Evolutionary conservation across 2,329 filamentous ascomycete species (phyloP).

Genomic region (Calonectria honghensis): DNA sequence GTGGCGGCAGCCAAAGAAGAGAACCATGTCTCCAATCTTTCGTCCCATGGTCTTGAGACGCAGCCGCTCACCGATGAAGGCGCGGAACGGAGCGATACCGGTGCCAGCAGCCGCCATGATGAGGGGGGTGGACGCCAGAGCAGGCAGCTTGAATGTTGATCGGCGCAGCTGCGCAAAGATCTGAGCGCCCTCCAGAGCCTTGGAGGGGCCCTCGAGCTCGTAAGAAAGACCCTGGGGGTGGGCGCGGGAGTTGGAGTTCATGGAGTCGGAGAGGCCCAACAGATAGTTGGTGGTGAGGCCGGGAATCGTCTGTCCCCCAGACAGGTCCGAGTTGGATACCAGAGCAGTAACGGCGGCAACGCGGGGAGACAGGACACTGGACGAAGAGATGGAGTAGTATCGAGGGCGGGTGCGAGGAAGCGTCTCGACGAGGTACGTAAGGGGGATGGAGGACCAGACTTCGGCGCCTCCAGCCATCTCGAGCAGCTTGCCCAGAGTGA

Average conservation of each 20-base stretch:
- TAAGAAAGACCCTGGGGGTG: slow-evolving; percentile 29
- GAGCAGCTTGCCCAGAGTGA: slow-evolving; percentile 35
- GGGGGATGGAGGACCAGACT: slow-evolving; percentile 30
- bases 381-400: slow-evolving; percentile 77
- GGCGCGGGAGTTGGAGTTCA: slow-evolving; percentile 24
- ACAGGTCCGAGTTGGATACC: slow-evolving; percentile 34
- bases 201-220: slow-evolving; percentile 27
- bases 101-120: slow-evolving; percentile 70
- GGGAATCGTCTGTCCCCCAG: slow-evolving; percentile 25
- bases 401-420: slow-evolving; percentile 64
- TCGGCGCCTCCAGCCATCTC: slow-evolving; percentile 31
- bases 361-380: slow-evolving; percentile 57
- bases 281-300: slow-evolving; percentile 49
- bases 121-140: slow-evolving; percentile 63
- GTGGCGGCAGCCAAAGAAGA: slow-evolving; percentile 39
- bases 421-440: slow-evolving; percentile 38
- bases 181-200: slow-evolving; percentile 29
- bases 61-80: slow-evolving; percentile 42
- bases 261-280: slow-evolving; percentile 34
- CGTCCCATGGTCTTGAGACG: slow-evolving; percentile 35
- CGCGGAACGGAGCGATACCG: slow-evolving; percentile 63
- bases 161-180: slow-evolving; percentile 37
- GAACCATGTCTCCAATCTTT: slow-evolving; percentile 41
- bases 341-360: slow-evolving; percentile 32
- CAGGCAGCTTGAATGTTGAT: slow-evolving; percentile 66